phyloP scores from a whole-genome alignment of 495 filamentous ascomycete genomes.

The Neurospora sp. region DNA sequence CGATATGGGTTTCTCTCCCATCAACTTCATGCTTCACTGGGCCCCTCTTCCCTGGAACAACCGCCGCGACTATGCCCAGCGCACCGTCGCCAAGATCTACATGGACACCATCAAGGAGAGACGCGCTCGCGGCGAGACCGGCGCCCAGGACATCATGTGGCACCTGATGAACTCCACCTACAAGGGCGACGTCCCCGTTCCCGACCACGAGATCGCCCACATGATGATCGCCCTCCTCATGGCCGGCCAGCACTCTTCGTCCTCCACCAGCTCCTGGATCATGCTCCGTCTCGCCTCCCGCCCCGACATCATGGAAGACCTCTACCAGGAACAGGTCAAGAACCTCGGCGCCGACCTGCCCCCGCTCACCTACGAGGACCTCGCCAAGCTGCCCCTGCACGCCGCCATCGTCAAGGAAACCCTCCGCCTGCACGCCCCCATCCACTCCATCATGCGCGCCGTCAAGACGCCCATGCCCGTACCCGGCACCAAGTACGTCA shows the following conservation, averaged over 20 bases:
- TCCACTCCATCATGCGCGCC: constrained; percentile 77
- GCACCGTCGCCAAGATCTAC: constrained; percentile 65
- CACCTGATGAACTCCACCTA: constrained; percentile 73
- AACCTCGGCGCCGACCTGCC: constrained; percentile 52
- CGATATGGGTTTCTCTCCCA: constrained; percentile 71
- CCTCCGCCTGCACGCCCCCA: constrained; percentile 67
- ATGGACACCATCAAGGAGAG: constrained; percentile 64
- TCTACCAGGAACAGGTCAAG: constrained; percentile 63
- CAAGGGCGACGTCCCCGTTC: constrained; percentile 58
- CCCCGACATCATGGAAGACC: constrained; percentile 60
- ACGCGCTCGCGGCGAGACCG: constrained; percentile 35
- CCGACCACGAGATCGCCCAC: constrained; percentile 75
- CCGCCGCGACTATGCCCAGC: constrained; percentile 64
- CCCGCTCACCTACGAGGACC: constrained; percentile 53
- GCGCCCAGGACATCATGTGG: constrained; percentile 66
- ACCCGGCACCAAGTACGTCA: constrained; percentile 64
- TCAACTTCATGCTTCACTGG: constrained; percentile 84
- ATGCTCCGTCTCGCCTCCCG: constrained; percentile 65
- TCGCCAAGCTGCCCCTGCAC: constrained; percentile 60
- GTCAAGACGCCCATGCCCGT: constrained; percentile 73
- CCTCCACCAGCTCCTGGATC: constrained; percentile 72
- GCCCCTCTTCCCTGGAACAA: constrained; percentile 78
- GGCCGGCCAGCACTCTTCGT: constrained; percentile 83
- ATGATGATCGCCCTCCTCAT: constrained; percentile 90
- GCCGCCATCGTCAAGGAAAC: constrained; percentile 69